Percentiles rank a stretch among this genome's conserved stretches.
Conservation (phyloP, 306 rosid genomes). For the Ziziphus jujuba region DNA sequence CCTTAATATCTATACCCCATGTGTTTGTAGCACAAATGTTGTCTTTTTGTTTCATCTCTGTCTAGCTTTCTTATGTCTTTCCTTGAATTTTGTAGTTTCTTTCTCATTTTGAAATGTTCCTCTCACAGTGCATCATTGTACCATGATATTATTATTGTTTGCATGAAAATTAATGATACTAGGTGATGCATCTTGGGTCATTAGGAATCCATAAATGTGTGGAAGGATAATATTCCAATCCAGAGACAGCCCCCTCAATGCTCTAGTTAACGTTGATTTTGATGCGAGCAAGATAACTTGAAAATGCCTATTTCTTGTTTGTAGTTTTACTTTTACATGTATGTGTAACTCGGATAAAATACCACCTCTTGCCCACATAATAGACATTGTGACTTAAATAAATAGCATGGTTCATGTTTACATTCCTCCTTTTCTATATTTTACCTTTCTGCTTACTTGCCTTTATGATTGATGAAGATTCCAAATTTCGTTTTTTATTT, state of each 20-base stretch:
- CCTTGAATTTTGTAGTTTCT: too few species aligned
- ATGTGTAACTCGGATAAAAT: slow-evolving; percentile 10
- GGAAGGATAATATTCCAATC: too few species aligned
- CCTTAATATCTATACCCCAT: not conserved
- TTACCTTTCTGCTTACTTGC: not conserved
- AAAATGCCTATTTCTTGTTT: not conserved
- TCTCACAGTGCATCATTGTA: slow-evolving; percentile 9
- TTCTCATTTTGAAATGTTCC: not conserved
- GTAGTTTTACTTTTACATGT: slow-evolving; percentile 3
- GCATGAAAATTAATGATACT: too few species aligned
- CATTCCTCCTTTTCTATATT: not conserved
- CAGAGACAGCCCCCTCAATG: too few species aligned
- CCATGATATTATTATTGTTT: slow-evolving; percentile 26
- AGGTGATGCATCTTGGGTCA: too few species aligned
- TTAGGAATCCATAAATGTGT: too few species aligned
- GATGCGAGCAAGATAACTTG: slow-evolving; percentile 78
- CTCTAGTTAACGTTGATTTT: slow-evolving; percentile 77
- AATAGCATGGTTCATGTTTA: too few species aligned
- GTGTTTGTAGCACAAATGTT: not conserved
- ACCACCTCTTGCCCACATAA: not conserved
- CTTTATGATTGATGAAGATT: not conserved
- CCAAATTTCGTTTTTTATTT: too few species aligned
- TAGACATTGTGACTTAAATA: not conserved
- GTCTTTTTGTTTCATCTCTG: not conserved
- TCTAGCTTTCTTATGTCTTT: not conserved